These are phyloP conservation scores for Sporothrix sp. DNA, from an alignment of 2,329 filamentous ascomycete genomes.

Conservation along the genomic window DNA sequence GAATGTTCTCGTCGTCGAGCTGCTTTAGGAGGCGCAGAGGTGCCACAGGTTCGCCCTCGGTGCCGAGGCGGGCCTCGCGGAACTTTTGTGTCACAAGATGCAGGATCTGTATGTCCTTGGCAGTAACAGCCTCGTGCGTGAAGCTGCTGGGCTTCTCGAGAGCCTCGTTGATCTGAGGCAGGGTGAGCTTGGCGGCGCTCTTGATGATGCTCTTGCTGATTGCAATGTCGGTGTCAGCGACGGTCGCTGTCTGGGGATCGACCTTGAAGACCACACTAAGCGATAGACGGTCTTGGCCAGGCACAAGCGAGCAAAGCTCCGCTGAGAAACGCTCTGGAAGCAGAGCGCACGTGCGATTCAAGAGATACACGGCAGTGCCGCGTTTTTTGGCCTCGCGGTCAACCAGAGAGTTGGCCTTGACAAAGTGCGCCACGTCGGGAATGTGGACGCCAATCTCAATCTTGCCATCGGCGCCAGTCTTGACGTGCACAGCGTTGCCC, in stretches of 20 bases:
- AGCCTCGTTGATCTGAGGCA: constrained; percentile 77
- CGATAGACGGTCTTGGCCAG: constrained; percentile 81
- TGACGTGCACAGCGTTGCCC: constrained; percentile 88
- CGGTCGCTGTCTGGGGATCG: constrained; percentile 65
- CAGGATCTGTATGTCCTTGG: constrained; percentile 71
- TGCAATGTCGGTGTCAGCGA: constrained; percentile 82
- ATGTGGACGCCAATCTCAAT: constrained; percentile 94
- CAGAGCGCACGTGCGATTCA: constrained; percentile 81
- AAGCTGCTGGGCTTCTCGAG: constrained; percentile 54
- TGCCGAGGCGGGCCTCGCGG: constrained; percentile 75
- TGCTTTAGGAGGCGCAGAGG: constrained; percentile 85
- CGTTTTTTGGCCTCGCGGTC: constrained; percentile 97
- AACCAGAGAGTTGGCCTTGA: constrained; percentile 90
- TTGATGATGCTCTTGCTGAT: constrained; percentile 90
- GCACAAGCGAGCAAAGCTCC: constrained; percentile 78
- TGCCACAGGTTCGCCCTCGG: constrained; percentile 68
- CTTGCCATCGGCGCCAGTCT: constrained; percentile 69
- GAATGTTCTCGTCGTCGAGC: constrained; percentile 95
- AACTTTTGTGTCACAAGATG: constrained; percentile 80
- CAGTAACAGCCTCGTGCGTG: constrained; percentile 54
- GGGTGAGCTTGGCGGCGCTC: constrained; percentile 75
- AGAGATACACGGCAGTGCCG: constrained; percentile 87
- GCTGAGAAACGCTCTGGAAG: constrained; percentile 76
- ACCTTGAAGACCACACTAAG: constrained; percentile 91
- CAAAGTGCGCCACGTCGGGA: constrained; percentile 89